Evolutionary conservation across 441 rosid genomes (phyloP).

Genomic region (Manihot esculenta): DNA sequence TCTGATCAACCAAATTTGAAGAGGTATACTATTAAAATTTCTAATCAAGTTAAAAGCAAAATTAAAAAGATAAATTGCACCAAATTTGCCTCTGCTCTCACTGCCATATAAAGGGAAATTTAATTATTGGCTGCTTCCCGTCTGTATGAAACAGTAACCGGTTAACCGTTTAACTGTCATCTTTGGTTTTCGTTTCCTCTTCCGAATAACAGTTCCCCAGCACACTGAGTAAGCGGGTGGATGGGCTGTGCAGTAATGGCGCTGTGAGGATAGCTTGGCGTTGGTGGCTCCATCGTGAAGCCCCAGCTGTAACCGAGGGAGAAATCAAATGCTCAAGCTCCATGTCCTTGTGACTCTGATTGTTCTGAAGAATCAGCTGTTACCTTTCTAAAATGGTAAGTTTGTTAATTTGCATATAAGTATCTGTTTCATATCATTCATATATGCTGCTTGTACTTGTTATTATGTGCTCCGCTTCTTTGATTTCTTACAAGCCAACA

Average conservation of each 20-base stretch:
- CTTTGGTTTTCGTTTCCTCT: no score
- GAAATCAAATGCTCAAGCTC: no score
- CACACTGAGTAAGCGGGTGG: slow-evolving; percentile 17
- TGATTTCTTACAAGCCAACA: no score
- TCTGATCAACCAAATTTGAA: no score
- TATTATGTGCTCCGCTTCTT: neutral
- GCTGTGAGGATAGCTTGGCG: slow-evolving; percentile 29
- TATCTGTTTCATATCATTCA: neutral
- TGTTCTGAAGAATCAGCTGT: slow-evolving; percentile 37
- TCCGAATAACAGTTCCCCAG: slow-evolving; percentile 32
- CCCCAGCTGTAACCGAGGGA: slow-evolving; percentile 31
- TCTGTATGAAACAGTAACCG: no score
- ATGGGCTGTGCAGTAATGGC: slow-evolving; percentile 25
- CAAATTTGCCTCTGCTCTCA: no score
- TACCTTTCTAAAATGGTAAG: neutral
- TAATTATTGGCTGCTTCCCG: no score
- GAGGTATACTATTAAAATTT: no score
- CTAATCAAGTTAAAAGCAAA: no score
- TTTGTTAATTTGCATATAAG: neutral
- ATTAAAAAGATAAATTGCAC: no score
- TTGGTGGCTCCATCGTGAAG: slow-evolving; percentile 33
- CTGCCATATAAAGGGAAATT: no score
- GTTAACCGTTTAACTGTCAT: neutral
- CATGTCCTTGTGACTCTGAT: slow-evolving; percentile 52
- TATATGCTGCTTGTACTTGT: no score